These are phyloP conservation scores for Rutstroemia sp. DNA, from an alignment of 2,329 filamentous ascomycete species.

Conservation along the genomic window DNA sequence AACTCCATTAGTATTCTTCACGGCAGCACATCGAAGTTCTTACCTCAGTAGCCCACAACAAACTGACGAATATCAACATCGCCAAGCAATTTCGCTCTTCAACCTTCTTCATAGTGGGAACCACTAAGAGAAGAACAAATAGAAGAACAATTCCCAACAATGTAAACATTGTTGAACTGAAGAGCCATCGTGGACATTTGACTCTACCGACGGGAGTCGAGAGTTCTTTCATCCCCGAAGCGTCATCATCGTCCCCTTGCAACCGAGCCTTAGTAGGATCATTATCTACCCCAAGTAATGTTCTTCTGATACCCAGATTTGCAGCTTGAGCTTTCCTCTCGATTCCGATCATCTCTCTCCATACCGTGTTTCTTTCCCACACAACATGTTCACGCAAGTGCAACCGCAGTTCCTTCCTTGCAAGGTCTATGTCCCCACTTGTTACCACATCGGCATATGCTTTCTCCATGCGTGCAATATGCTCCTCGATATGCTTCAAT, in stretches of 20 bases:
- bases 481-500: constrained; percentile 60
- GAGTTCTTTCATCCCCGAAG: constrained; percentile 58
- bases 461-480: constrained; percentile 67
- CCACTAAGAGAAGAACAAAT: constrained; percentile 65
- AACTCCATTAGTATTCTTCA: constrained; percentile 12
- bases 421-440: constrained; percentile 66
- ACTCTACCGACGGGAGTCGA: constrained; percentile 74
- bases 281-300: constrained; percentile 68
- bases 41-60: constrained; percentile 95
- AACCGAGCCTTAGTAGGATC: constrained; percentile 61
- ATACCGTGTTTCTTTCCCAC: constrained; percentile 98
- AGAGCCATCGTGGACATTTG: constrained; percentile 70
- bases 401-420: constrained; percentile 78
- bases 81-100: constrained; percentile 97
- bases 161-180: constrained; percentile 73
- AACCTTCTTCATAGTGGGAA: constrained; percentile 76
- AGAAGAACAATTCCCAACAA: constrained; percentile 63
- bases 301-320: constrained; percentile 71
- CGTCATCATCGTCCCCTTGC: constrained; percentile 75
- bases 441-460: constrained; percentile 79
- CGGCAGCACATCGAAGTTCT: constrained; percentile 24
- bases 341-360: constrained; percentile 97
- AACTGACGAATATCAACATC: constrained; percentile 85
- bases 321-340: constrained; percentile 93
- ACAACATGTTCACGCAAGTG: constrained; percentile 95